These are phyloP conservation scores for Nannizziopsis barbatae DNA, from an alignment of 2,329 filamentous ascomycete species.

Conservation along the genomic window DNA sequence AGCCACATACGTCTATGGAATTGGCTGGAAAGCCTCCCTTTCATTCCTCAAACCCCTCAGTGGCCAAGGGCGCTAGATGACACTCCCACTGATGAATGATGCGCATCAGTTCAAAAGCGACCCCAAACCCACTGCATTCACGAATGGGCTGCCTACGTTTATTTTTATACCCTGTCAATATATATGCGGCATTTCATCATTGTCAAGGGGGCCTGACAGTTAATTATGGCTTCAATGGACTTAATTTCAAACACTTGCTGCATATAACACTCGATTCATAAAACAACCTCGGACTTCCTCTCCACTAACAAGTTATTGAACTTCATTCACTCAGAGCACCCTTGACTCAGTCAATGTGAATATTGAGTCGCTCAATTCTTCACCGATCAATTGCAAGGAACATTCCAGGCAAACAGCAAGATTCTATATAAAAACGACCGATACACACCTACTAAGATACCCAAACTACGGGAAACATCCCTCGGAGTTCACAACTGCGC, in stretches of 20 bases:
- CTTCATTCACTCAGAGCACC: too few relatives aligned
- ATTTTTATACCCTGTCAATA: conserved; percentile 3
- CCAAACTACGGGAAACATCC: too few relatives aligned
- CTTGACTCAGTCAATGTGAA: too few relatives aligned
- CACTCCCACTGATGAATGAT: conserved; percentile 4
- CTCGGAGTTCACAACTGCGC: too few relatives aligned
- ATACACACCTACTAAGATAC: too few relatives aligned
- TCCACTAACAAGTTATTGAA: too few relatives aligned
- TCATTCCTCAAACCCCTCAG: not conserved
- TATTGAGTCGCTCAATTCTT: too few relatives aligned
- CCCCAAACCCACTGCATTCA: conserved; percentile 3
- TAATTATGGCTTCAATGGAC: not conserved
- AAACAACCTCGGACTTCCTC: too few relatives aligned
- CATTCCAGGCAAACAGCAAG: too few relatives aligned
- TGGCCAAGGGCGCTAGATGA: conserved; percentile 3
- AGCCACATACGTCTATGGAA: not conserved
- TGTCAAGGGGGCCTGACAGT: conserved; percentile 2
- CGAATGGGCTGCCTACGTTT: not conserved
- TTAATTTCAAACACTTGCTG: conserved; percentile 6
- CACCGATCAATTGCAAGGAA: too few relatives aligned
- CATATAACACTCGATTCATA: not conserved
- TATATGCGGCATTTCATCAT: conserved; percentile 3
- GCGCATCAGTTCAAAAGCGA: not conserved
- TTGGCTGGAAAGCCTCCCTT: conserved; percentile 1
- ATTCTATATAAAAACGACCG: too few relatives aligned